Conservation (phyloP, 345 rosid genomes). For the Pistacia atlantica region DNA sequence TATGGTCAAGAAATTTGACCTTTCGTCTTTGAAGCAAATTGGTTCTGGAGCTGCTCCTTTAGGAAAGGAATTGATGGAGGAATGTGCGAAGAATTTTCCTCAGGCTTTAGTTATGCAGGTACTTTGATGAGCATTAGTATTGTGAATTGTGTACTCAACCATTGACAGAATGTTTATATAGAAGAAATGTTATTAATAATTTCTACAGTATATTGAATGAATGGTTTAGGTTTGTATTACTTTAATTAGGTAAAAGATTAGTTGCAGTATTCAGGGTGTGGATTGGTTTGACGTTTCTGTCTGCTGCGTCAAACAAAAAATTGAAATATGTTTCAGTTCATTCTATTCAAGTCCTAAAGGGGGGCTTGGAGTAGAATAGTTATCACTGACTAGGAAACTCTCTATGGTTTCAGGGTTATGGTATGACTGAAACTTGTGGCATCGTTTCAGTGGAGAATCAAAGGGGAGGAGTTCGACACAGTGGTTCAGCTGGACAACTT, state of each 20-base stretch:
- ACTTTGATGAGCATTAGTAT: slow-evolving; percentile 6
- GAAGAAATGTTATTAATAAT: too few species aligned
- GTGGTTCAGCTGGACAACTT: slow-evolving; percentile 81
- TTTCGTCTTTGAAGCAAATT: slow-evolving; percentile 65
- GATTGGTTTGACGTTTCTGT: not conserved
- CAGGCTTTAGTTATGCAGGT: slow-evolving; percentile 64
- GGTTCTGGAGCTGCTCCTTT: slow-evolving; percentile 93
- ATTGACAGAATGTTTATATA: not conserved
- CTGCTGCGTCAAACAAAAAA: not conserved
- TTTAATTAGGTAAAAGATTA: not conserved
- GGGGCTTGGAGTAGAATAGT: not conserved
- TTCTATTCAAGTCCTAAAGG: not conserved
- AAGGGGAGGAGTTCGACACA: slow-evolving; percentile 39
- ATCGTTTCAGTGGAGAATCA: slow-evolving; percentile 62
- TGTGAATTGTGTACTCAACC: not conserved
- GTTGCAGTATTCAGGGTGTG: not conserved
- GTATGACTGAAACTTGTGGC: slow-evolving; percentile 88
- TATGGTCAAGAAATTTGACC: slow-evolving; percentile 57
- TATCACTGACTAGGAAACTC: slow-evolving; percentile 9
- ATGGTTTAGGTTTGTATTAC: not conserved
- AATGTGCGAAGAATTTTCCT: slow-evolving; percentile 66
- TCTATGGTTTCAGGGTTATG: slow-evolving; percentile 69
- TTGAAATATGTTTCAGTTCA: not conserved
- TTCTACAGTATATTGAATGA: too few species aligned
- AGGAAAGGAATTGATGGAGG: slow-evolving; percentile 87